Conservation (phyloP, 2,329 filamentous ascomycete species). For the Tolypocladium nubicola region DNA sequence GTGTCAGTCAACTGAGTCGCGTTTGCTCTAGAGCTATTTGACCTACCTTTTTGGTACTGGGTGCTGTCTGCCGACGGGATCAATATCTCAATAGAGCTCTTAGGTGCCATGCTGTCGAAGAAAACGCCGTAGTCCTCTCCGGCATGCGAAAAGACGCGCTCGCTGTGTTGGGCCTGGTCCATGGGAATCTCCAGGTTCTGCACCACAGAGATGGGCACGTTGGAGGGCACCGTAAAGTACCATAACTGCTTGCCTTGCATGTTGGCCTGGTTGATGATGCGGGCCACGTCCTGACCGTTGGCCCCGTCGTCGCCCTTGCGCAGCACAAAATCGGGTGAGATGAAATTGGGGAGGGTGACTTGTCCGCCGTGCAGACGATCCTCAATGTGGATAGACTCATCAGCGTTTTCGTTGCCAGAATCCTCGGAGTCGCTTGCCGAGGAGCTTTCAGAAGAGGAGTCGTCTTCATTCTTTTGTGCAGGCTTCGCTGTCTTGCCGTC, state of each 20-base stretch:
- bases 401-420: slow-evolving; percentile 19
- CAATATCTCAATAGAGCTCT: slow-evolving; percentile 44
- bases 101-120: slow-evolving; percentile 40
- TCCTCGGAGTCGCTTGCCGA: slow-evolving; percentile 15
- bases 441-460: not conserved
- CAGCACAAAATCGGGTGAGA: slow-evolving; percentile 42
- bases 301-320: slow-evolving; percentile 32
- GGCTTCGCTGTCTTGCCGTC: not conserved
- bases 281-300: slow-evolving; percentile 34
- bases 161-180: slow-evolving; percentile 40
- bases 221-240: slow-evolving; percentile 67
- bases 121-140: slow-evolving; percentile 52
- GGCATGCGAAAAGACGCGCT: slow-evolving; percentile 49
- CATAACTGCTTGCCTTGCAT: slow-evolving; percentile 64
- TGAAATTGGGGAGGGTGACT: slow-evolving; percentile 31
- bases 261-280: slow-evolving; percentile 47
- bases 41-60: slow-evolving; percentile 43
- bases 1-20: not conserved
- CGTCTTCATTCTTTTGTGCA: not conserved
- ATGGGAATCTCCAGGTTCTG: slow-evolving; percentile 52
- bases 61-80: slow-evolving; percentile 46
- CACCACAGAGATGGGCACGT: slow-evolving; percentile 56
- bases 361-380: slow-evolving; percentile 19
- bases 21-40: not conserved
- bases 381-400: slow-evolving; percentile 29